These are phyloP conservation scores for Phialocephala subalpina DNA, from an alignment of 2,329 filamentous ascomycete genomes.

Conservation along the genomic window DNA sequence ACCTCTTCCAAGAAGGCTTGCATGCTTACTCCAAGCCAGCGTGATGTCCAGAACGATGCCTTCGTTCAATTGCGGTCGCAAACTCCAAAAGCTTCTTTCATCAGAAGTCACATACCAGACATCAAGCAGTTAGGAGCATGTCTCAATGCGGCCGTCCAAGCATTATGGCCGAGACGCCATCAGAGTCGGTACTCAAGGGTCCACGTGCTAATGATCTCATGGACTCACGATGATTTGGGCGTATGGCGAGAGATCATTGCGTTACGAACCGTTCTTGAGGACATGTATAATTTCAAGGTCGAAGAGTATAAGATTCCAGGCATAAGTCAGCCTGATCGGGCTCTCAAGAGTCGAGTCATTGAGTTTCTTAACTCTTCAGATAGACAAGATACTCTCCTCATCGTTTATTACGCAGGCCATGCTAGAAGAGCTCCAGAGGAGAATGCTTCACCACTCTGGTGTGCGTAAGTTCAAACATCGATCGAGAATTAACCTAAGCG, in stretches of 20 bases:
- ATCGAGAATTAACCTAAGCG: not conserved
- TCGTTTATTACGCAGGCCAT: constrained; percentile 30
- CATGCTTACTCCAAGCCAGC: not conserved
- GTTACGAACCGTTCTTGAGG: constrained; percentile 17
- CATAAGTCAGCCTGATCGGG: constrained; percentile 9
- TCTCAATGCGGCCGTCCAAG: constrained; percentile 21
- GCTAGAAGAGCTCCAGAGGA: constrained; percentile 13
- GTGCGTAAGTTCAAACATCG: constrained; percentile 17
- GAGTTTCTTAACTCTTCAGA: constrained; percentile 10
- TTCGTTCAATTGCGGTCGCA: constrained; percentile 15
- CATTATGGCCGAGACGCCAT: constrained; percentile 20
- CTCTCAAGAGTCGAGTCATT: constrained; percentile 15
- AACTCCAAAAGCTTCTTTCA: constrained; percentile 17
- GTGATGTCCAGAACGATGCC: not conserved
- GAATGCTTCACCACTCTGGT: constrained; percentile 19
- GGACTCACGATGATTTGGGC: constrained; percentile 27
- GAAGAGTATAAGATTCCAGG: constrained; percentile 18
- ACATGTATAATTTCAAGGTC: constrained; percentile 19
- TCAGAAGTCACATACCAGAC: constrained; percentile 8
- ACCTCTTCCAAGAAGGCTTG: too few species aligned
- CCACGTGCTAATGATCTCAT: constrained; percentile 22
- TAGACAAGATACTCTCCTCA: constrained; percentile 17
- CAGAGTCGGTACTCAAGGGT: constrained; percentile 17
- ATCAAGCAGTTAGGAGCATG: constrained; percentile 16
- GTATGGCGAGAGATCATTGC: constrained; percentile 14